phyloP scores from a whole-genome alignment of 331 rosid species.

The Dryas integrifolia region DNA sequence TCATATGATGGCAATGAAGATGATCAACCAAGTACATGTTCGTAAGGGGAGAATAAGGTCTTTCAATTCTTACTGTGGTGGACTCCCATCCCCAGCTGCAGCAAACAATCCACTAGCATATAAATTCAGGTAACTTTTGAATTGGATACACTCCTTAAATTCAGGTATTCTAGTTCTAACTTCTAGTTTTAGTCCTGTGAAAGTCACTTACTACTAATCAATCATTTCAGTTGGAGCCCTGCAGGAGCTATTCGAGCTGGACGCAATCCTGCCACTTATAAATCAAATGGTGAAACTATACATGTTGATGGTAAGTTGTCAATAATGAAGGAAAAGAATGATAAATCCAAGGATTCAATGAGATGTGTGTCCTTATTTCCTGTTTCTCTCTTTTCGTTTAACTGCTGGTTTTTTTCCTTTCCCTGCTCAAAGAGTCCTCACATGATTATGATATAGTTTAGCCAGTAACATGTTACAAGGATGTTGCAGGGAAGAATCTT shows the following conservation, averaged over 20 bases:
- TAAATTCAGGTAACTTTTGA: conserved; percentile 73
- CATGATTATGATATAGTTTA: no score
- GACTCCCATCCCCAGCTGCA: conserved; percentile 90
- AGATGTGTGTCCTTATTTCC: conserved; percentile 1
- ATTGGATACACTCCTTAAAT: neutral
- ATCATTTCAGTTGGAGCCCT: conserved; percentile 83
- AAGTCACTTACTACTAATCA: conserved; percentile 31
- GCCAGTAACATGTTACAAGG: conserved; percentile 6
- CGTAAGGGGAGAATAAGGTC: conserved; percentile 68
- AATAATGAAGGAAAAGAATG: conserved; percentile 1
- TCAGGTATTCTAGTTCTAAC: neutral
- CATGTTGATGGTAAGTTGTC: conserved; percentile 70
- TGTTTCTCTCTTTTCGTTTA: neutral
- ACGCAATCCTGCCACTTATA: conserved; percentile 81
- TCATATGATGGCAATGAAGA: conserved; percentile 99
- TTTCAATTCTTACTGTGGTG: conserved; percentile 89
- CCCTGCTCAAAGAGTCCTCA: no score
- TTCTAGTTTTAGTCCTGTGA: conserved; percentile 10
- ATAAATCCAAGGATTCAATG: conserved; percentile 2
- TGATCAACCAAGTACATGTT: conserved; percentile 70
- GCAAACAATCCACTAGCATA: conserved; percentile 95
- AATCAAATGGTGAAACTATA: conserved; percentile 56
- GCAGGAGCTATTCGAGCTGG: conserved; percentile 92
- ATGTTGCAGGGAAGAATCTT: conserved; percentile 60
- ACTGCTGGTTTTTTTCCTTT: no score